Conservation (phyloP, 306 rosid genomes). For the Astragalus membranaceus region DNA sequence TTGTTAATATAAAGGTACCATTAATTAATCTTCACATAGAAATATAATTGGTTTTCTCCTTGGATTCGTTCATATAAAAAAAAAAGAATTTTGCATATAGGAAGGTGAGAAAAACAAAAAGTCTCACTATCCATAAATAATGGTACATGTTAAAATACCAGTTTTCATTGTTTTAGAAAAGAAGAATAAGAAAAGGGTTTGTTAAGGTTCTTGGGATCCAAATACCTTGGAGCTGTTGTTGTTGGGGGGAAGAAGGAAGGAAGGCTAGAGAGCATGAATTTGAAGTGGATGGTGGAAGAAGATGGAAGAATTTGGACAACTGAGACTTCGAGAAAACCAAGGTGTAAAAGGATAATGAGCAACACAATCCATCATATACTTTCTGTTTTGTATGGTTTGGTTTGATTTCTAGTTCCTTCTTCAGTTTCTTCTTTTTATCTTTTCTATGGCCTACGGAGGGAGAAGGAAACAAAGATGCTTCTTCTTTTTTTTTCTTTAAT, state of each 20-base stretch:
- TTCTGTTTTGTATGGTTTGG: not conserved
- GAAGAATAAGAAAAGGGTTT: too few species aligned
- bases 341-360: conserved; percentile 6
- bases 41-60: not conserved
- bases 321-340: conserved; percentile 32
- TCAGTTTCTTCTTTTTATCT: conserved; percentile 10
- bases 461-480: conserved; percentile 1
- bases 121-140: too few species aligned
- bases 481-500: not conserved
- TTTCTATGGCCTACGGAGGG: not conserved
- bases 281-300: conserved; percentile 15
- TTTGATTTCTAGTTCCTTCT: conserved; percentile 18
- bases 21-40: not conserved
- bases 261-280: conserved; percentile 26
- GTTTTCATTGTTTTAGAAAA: too few species aligned
- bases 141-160: too few species aligned
- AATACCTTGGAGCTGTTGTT: conserved; percentile 35
- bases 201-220: too few species aligned
- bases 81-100: not conserved
- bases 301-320: conserved; percentile 22
- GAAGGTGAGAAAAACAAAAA: not conserved
- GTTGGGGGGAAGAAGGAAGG: not conserved
- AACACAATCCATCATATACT: conserved; percentile 33
- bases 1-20: not conserved
- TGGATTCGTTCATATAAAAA: not conserved